These are phyloP conservation scores for Erodium moschatum DNA, from an alignment of 441 rosid species.

Conservation along the genomic window DNA sequence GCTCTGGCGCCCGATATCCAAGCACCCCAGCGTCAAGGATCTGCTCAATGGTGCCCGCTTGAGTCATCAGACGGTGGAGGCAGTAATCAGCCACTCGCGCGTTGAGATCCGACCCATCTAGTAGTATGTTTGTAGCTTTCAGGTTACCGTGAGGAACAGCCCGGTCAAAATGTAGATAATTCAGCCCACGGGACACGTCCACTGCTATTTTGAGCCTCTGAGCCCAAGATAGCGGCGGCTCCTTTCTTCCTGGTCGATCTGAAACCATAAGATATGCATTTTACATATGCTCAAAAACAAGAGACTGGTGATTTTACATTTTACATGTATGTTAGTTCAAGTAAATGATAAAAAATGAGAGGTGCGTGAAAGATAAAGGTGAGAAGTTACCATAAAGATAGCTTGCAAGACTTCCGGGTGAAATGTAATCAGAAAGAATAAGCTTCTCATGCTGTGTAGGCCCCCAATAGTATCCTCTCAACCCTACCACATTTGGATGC, in stretches of 20 bases:
- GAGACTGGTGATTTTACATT: too few relatives aligned
- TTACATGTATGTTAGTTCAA: neutral
- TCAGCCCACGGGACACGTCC: constrained; percentile 92
- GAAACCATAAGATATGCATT: neutral
- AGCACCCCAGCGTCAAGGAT: constrained; percentile 85
- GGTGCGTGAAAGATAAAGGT: neutral
- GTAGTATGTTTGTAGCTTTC: constrained; percentile 70
- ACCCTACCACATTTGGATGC: constrained; percentile 93
- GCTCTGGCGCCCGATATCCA: constrained; percentile 94
- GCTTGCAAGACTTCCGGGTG: constrained; percentile 95
- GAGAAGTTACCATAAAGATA: constrained; percentile 75
- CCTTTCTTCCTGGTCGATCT: constrained; percentile 96
- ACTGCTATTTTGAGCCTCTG: constrained; percentile 86
- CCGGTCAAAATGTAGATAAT: constrained; percentile 94
- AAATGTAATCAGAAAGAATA: constrained; percentile 82
- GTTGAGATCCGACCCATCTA: constrained; percentile 81
- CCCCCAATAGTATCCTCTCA: constrained; percentile 98
- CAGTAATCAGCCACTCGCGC: constrained; percentile 93
- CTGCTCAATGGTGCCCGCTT: constrained; percentile 86
- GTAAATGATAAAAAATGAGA: neutral
- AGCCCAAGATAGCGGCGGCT: constrained; percentile 66
- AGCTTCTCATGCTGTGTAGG: constrained; percentile 98
- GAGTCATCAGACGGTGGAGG: constrained; percentile 92
- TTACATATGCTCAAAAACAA: too few relatives aligned
- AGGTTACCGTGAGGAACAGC: constrained; percentile 93